Evolutionary conservation across 148 eudicot species (phyloP).

Genomic region (Rheum nobile): DNA sequence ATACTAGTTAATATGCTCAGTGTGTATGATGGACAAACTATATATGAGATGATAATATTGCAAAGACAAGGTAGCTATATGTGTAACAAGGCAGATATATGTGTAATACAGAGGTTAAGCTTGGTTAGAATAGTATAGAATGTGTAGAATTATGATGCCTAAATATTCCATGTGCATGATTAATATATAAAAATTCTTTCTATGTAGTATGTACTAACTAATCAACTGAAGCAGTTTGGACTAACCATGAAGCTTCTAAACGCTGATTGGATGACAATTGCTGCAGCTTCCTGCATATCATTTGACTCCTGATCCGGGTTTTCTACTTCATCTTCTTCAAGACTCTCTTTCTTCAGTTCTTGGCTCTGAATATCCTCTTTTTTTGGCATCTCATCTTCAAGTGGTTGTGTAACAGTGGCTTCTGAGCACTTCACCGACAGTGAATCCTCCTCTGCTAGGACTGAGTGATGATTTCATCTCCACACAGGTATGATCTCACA

Average conservation of each 20-base stretch:
- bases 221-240: neutral
- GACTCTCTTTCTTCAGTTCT: conserved; percentile 9
- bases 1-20: neutral
- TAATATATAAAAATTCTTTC: too few species aligned
- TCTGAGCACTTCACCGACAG: conserved; percentile 58
- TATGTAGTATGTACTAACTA: too few species aligned
- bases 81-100: too few species aligned
- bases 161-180: too few species aligned
- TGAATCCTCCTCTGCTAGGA: conserved; percentile 54
- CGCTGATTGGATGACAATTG: conserved; percentile 49
- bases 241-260: conserved; percentile 54
- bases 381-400: conserved; percentile 11
- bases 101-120: too few species aligned
- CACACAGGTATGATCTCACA: conserved; percentile 64
- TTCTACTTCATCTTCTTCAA: conserved; percentile 10
- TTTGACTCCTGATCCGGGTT: neutral
- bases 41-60: neutral
- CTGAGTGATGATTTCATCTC: conserved; percentile 61
- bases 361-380: conserved; percentile 19
- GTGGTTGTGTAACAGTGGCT: conserved; percentile 44
- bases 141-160: too few species aligned
- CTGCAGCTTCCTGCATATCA: conserved; percentile 39
- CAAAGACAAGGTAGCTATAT: neutral
- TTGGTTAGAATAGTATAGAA: too few species aligned
- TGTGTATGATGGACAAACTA: neutral